These are phyloP conservation scores for Artemisia argyi DNA, from an alignment of 129 eudicot genomes.

Conservation along the genomic window DNA sequence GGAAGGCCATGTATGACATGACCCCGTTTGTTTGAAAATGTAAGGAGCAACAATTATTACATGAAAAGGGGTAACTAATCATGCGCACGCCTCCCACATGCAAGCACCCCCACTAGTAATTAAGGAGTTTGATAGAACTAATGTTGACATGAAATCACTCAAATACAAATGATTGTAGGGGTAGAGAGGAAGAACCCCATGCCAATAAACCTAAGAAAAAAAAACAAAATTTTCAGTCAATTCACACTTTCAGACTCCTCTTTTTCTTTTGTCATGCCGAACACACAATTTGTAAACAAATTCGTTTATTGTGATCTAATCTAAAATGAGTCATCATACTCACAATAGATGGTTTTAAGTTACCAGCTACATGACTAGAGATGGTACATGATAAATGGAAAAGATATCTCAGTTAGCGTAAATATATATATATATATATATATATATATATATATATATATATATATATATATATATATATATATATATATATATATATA, in stretches of 20 bases:
- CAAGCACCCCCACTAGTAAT: background rate
- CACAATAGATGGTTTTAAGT: background rate
- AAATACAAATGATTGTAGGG: constrained; percentile 17
- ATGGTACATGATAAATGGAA: constrained; percentile 5
- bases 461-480: too few species aligned
- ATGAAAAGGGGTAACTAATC: constrained; percentile 7
- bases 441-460: too few species aligned
- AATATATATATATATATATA: too few species aligned
- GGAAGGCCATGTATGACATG: too few species aligned
- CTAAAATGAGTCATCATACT: constrained; percentile 19
- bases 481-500: too few species aligned
- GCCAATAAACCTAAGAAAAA: background rate
- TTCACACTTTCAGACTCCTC: background rate
- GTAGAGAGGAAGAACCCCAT: constrained; percentile 8
- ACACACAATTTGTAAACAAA: constrained; percentile 2
- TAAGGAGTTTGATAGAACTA: constrained; percentile 20
- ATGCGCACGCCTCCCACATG: constrained; percentile 26
- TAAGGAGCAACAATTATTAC: constrained; percentile 7
- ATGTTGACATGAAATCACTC: constrained; percentile 30
- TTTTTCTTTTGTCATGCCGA: background rate
- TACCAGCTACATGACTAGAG: too few species aligned
- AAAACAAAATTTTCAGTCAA: constrained; percentile 22
- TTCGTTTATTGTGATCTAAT: constrained; percentile 10
- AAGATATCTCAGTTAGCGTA: too few species aligned
- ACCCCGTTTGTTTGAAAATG: too few species aligned